Evolutionary conservation across 2,329 filamentous ascomycete species (phyloP).

Genomic region (Beauveria australis): DNA sequence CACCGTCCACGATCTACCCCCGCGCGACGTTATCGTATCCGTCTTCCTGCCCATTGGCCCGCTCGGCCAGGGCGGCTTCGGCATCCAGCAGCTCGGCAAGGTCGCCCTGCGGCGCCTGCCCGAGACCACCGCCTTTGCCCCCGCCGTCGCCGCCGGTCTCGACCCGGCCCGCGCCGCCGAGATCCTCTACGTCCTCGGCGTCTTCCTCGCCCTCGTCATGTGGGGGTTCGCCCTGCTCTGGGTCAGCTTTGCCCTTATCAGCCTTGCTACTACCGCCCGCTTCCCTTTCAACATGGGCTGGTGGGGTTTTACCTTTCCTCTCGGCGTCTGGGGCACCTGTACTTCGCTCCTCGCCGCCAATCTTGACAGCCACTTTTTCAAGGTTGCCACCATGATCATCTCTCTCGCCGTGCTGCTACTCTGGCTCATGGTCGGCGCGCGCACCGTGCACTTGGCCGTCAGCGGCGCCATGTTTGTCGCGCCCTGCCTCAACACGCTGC

Average conservation of each 20-base stretch:
- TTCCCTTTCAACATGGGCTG: conserved; percentile 40
- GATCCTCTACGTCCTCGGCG: conserved; percentile 50
- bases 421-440: conserved; percentile 32
- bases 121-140: conserved; percentile 34
- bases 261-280: conserved; percentile 29
- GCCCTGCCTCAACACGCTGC: conserved; percentile 32
- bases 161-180: conserved; percentile 24
- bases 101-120: conserved; percentile 36
- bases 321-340: conserved; percentile 36
- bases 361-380: conserved; percentile 36
- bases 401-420: conserved; percentile 32
- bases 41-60: conserved; percentile 61
- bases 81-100: conserved; percentile 42
- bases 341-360: conserved; percentile 31
- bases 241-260: conserved; percentile 35
- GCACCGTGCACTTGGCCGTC: conserved; percentile 29
- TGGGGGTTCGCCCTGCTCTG: conserved; percentile 38
- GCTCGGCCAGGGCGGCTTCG: conserved; percentile 57
- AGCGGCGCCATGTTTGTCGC: conserved; percentile 37
- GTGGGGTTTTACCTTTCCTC: conserved; percentile 40
- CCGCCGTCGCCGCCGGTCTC: conserved; percentile 22
- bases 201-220: conserved; percentile 35
- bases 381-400: conserved; percentile 31
- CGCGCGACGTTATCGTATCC: conserved; percentile 58
- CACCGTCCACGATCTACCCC: conserved; percentile 56